phyloP scores from a whole-genome alignment of 2,329 filamentous ascomycete species.

The Lachnellula occidentalis region DNA sequence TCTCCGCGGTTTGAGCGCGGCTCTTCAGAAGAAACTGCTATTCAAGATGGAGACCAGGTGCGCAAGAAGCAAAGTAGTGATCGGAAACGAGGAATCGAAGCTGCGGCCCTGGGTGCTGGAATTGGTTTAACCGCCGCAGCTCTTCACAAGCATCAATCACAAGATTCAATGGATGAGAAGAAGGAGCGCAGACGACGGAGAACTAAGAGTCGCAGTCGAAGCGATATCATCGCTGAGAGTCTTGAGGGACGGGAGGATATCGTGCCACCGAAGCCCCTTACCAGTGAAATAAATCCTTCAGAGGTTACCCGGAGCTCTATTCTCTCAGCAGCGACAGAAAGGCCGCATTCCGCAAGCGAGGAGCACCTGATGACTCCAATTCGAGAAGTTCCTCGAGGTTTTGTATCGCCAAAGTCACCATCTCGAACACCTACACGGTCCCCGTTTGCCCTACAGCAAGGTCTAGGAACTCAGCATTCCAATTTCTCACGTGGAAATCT shows the following conservation, averaged over 20 bases:
- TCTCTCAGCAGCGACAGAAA: slow-evolving; percentile 71
- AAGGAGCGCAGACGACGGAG: slow-evolving; percentile 36
- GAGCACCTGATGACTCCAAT: slow-evolving; percentile 48
- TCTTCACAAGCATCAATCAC: slow-evolving; percentile 59
- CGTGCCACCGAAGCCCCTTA: slow-evolving; percentile 75
- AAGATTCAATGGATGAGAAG: slow-evolving; percentile 47
- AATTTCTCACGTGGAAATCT: slow-evolving; percentile 41
- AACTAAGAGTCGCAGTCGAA: slow-evolving; percentile 43
- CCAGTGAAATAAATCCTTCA: slow-evolving; percentile 79
- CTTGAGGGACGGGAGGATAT: slow-evolving; percentile 52
- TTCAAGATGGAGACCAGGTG: slow-evolving; percentile 46
- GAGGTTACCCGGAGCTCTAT: slow-evolving; percentile 87
- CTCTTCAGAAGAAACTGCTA: slow-evolving; percentile 41
- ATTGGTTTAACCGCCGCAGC: slow-evolving; percentile 56
- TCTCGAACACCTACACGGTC: slow-evolving; percentile 61
- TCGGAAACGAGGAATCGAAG: slow-evolving; percentile 23
- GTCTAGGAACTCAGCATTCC: slow-evolving; percentile 60
- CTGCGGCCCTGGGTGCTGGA: slow-evolving; percentile 33
- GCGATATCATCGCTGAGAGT: slow-evolving; percentile 41
- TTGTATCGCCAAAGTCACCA: slow-evolving; percentile 54
- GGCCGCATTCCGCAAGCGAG: slow-evolving; percentile 62
- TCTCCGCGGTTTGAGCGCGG: slow-evolving; percentile 34
- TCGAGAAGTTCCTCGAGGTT: slow-evolving; percentile 57
- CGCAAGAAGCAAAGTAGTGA: slow-evolving; percentile 26
- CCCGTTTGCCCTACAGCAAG: slow-evolving; percentile 47